A percentile compares a stretch with the other conserved stretches of the same genome.
These are phyloP conservation scores for Theobroma cacao DNA, from an alignment of 345 rosid species.

Conservation along the genomic window DNA sequence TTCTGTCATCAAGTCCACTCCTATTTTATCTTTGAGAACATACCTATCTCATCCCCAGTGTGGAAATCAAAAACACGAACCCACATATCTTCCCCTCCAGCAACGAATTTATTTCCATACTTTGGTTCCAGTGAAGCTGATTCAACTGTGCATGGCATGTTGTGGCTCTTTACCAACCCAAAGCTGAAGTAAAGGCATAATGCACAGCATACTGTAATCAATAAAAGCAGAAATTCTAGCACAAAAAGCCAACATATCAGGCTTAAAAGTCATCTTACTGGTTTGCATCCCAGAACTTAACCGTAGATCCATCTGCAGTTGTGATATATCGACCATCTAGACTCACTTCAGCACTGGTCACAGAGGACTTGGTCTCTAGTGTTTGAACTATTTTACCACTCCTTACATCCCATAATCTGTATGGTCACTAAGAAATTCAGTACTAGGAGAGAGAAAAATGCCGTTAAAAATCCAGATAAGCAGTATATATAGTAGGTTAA, in stretches of 20 bases:
- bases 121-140: slow-evolving; percentile 75
- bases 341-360: slow-evolving; percentile 96
- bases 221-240: slow-evolving; percentile 8
- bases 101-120: slow-evolving; percentile 46
- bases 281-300: slow-evolving; percentile 97
- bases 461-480: neutral
- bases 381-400: slow-evolving; percentile 83
- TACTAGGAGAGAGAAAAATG: neutral
- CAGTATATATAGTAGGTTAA: neutral
- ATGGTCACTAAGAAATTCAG: slow-evolving; percentile 5
- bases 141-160: slow-evolving; percentile 80
- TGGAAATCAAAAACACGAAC: slow-evolving; percentile 61
- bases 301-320: slow-evolving; percentile 87
- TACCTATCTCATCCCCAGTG: slow-evolving; percentile 74
- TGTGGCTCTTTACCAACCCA: slow-evolving; percentile 83
- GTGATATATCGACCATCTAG: slow-evolving; percentile 93
- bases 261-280: slow-evolving; percentile 51
- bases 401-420: slow-evolving; percentile 88
- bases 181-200: slow-evolving; percentile 38
- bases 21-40: slow-evolving; percentile 7
- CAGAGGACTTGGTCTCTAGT: slow-evolving; percentile 79
- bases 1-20: neutral
- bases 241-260: neutral
- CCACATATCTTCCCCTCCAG: slow-evolving; percentile 78
- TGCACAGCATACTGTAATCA: neutral